Conservation (phyloP, 805 yeast species). For the Cyberlindnera veronae region DNA sequence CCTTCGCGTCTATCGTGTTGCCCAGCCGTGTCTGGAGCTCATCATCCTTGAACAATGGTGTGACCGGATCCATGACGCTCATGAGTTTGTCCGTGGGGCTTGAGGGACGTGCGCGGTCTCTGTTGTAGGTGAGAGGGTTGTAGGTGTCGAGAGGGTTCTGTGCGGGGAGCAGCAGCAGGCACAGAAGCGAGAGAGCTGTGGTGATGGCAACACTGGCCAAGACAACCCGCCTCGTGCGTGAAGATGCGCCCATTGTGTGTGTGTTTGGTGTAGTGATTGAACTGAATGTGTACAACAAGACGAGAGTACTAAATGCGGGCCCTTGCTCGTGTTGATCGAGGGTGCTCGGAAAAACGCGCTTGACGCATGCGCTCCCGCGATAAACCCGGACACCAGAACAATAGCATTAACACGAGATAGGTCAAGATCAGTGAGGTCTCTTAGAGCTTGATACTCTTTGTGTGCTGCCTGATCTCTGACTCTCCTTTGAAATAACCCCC, state of each 20-base stretch:
- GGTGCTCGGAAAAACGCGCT: too few species aligned
- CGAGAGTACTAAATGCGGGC: background rate
- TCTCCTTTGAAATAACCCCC: too few species aligned
- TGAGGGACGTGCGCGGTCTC: constrained; percentile 60
- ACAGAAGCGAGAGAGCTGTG: background rate
- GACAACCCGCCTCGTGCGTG: background rate
- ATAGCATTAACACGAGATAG: too few species aligned
- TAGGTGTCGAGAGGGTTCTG: constrained; percentile 36
- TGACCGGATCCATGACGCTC: constrained; percentile 3
- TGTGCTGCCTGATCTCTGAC: too few species aligned
- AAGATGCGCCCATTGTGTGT: background rate
- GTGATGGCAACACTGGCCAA: background rate
- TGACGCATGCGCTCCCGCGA: too few species aligned
- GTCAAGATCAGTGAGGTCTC: too few species aligned
- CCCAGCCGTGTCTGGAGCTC: constrained; percentile 11
- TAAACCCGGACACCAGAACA: too few species aligned
- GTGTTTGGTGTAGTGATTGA: too few species aligned
- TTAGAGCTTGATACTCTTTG: too few species aligned
- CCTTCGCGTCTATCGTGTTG: constrained; percentile 7
- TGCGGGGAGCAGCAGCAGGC: background rate
- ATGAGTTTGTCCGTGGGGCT: constrained; percentile 37
- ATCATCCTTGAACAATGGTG: constrained; percentile 11
- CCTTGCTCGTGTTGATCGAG: too few species aligned
- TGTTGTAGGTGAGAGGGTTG: constrained; percentile 49
- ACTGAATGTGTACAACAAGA: background rate